Conservation (phyloP, 257 asterid genomes). For the Echites panduratus region DNA sequence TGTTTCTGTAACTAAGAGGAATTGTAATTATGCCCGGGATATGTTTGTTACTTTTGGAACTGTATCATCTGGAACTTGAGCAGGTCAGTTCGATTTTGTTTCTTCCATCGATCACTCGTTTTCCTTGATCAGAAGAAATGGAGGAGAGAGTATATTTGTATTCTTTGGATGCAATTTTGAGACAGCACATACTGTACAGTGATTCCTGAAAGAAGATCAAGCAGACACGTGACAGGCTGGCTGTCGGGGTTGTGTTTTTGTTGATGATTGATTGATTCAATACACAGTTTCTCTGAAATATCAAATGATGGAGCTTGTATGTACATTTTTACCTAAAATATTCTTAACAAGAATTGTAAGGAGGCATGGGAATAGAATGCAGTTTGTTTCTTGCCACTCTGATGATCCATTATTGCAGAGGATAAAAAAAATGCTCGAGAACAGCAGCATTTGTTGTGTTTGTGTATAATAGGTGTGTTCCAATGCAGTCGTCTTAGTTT, state of each 20-base stretch:
- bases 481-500: not conserved
- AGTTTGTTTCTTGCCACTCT: slow-evolving; percentile 20
- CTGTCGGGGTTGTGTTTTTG: slow-evolving; percentile 14
- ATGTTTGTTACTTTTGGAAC: slow-evolving; percentile 4
- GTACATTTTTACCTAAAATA: not conserved
- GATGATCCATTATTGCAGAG: slow-evolving; percentile 26
- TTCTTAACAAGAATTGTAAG: slow-evolving; percentile 9
- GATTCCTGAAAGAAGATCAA: slow-evolving; percentile 15
- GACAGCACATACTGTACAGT: slow-evolving; percentile 34
- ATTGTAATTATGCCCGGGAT: slow-evolving; percentile 20
- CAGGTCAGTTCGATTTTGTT: slow-evolving; percentile 14
- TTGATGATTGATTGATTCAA: slow-evolving; percentile 10
- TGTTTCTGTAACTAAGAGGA: slow-evolving; percentile 13
- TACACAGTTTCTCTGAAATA: slow-evolving; percentile 15
- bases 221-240: slow-evolving; percentile 8
- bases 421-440: slow-evolving; percentile 27
- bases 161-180: slow-evolving; percentile 18
- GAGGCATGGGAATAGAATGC: slow-evolving; percentile 21
- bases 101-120: not conserved
- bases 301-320: slow-evolving; percentile 14
- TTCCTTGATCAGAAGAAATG: slow-evolving; percentile 12
- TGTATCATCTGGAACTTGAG: slow-evolving; percentile 14
- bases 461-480: slow-evolving; percentile 35
- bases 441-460: slow-evolving; percentile 33
- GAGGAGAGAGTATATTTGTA: not conserved